Evolutionary conservation across 2,329 filamentous ascomycete species (phyloP), one percentile per base, ranked within the genome.

Genomic region (Talaromyces atroroseus): DNA sequence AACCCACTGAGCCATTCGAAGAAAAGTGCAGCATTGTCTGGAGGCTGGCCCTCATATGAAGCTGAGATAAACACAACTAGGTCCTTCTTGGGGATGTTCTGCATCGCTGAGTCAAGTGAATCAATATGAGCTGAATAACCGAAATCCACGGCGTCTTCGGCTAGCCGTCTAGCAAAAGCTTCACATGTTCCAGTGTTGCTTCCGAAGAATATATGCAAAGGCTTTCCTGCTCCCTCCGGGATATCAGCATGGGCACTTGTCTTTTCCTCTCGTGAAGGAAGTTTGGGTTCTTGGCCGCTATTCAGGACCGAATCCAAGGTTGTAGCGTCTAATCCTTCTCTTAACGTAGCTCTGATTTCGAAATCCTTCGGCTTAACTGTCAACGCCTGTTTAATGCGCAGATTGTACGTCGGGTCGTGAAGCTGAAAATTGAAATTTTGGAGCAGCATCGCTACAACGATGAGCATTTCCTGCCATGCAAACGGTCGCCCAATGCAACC

Each of bases 181-280:
- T 90, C 85, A 66, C 88, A 91, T 1, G 88, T 91, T 0, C 88
- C 88, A 1, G 83, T 84, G 65, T 90, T 89, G 18, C 85, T 88
- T 2, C 88, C 88, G 64, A 88, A 91, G 45, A 36, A 85, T 16
- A 36, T 36, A 36, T 36, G 32, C 32, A 36, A 36, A 36, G 32
- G 32, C 32, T 36, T 36, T 36, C 32, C 32, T 36, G 32, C 32
- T 36, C 2, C 32, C 8, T 36, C 32, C 14, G 12, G 32, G 11
- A 3, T 14, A 16, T 12, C 32, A 14, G 32, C 14, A 36, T 16
- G 32, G 12, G 32, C 16, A 16, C 32, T 36, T 36, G 32, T 36
- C 8, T 36, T 36, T 6, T 16, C 16, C 14, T 36, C 32, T 36
- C 32, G 32, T 36, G 32, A 16, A 14, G 32, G 32, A 16, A 36